These are phyloP conservation scores for Cytospora schulzeri DNA, from an alignment of 2,329 filamentous ascomycete genomes.

Conservation along the genomic window DNA sequence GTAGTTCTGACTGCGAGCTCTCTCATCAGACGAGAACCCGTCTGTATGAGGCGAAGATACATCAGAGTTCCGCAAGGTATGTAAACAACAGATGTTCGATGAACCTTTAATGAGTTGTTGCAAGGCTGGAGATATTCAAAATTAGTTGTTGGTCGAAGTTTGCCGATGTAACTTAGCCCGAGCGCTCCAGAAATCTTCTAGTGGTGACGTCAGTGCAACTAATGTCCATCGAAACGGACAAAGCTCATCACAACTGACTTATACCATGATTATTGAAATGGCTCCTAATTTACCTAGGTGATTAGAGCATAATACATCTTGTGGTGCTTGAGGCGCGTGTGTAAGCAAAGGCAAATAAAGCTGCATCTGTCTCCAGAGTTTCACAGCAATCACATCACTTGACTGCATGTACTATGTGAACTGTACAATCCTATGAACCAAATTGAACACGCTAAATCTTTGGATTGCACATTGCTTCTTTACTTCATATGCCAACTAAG, in stretches of 20 bases:
- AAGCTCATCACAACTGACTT: not conserved
- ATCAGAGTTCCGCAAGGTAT: not conserved
- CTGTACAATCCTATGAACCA: no score
- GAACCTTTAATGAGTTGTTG: not conserved
- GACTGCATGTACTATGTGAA: no score
- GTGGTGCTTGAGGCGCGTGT: slow-evolving; percentile 6
- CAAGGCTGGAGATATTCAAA: not conserved
- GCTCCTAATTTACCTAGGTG: slow-evolving; percentile 2
- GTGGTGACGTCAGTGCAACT: slow-evolving; percentile 15
- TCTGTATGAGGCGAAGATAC: not conserved
- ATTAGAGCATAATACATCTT: not conserved
- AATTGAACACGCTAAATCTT: no score
- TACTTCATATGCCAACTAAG: no score
- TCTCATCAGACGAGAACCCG: not conserved
- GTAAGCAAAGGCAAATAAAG: no score
- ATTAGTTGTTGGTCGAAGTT: not conserved
- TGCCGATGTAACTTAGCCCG: not conserved
- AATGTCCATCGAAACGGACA: not conserved
- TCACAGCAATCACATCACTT: no score
- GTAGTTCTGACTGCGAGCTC: not conserved
- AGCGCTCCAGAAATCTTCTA: not conserved
- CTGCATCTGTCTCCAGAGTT: no score
- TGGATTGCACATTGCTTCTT: no score
- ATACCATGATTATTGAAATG: not conserved
- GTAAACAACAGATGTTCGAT: not conserved